Evolutionary conservation across 2,329 filamentous ascomycete genomes (phyloP), one percentile per base, ranked within the genome.

Genomic region (Drechslerella coelobrocha): DNA sequence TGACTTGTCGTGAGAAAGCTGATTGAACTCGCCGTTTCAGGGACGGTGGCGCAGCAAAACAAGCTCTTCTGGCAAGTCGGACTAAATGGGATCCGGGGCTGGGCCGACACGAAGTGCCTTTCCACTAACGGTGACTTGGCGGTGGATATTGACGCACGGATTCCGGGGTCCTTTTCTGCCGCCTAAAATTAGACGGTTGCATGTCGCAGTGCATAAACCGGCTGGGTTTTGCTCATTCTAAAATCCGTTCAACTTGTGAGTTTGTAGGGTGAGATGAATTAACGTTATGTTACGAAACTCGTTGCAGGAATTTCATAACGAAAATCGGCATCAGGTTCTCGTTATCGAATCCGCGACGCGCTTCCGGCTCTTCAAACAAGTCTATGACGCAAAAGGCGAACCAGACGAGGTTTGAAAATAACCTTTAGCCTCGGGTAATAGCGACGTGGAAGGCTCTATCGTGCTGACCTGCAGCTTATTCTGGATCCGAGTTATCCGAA

Each of bases 141-240:
- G 17, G 34, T 39, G 34, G 34, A 39, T n/a, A 63, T 39, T 19
- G 34, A 14, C 24, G 37, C 19, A 37, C 21, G 21, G 47, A 53
- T 59, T 41, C 53, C 54, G 47, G 62, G 54, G 31, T 59, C 39
- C n/a, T n/a, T 48, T 31, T 54, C 51, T 61, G 56, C 56, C 56
- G 56, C 63, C 63, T 68, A 68, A 61, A 61, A 43, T 68, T 68
- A 68, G 63, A 27, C 50, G 43, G 61, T 39, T 47, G 47, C 52
- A 17, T 47, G 54, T 59, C 60, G 48, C 61, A 66, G 54, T 59
- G 61, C 54, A 66, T 59, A 43, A 31, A 48, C 24, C 12, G 12
- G 12, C 24, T n/a, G 39, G 17, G 48, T 37, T 31, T 19, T 19
- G 21, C 8, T 2, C 39, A 27, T 17, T 51, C 21, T 6, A 51